These are phyloP conservation scores for Delitschia confertaspora DNA, from an alignment of 495 filamentous ascomycete genomes.

Conservation along the genomic window DNA sequence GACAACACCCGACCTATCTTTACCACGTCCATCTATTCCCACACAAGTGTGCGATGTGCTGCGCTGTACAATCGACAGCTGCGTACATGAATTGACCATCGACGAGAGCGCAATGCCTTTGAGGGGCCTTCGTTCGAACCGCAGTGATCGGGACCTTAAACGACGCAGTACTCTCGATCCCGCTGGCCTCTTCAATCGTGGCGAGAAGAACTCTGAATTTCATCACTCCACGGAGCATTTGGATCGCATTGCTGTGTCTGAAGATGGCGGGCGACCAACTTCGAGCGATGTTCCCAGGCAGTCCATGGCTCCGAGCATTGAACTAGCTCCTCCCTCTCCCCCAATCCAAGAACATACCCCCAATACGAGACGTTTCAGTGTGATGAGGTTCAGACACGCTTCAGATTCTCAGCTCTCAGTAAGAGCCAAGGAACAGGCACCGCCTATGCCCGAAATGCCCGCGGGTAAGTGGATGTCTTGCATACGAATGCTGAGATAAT, in stretches of 20 bases:
- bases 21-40: slow-evolving; percentile 6
- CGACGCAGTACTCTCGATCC: slow-evolving; percentile 37
- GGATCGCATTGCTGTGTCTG: slow-evolving; percentile 16
- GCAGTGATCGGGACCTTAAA: slow-evolving; percentile 31
- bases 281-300: slow-evolving; percentile 14
- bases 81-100: slow-evolving; percentile 25
- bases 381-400: slow-evolving; percentile 84
- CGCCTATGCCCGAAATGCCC: slow-evolving; percentile 51
- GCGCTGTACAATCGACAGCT: slow-evolving; percentile 16
- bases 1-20: slow-evolving; percentile 10
- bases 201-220: slow-evolving; percentile 20
- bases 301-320: slow-evolving; percentile 6
- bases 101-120: slow-evolving; percentile 34
- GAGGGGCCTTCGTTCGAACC: slow-evolving; percentile 31
- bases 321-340: slow-evolving; percentile 22
- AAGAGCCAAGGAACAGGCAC: slow-evolving; percentile 66
- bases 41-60: slow-evolving; percentile 25
- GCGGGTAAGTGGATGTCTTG: slow-evolving; percentile 7
- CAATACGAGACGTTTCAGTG: slow-evolving; percentile 65
- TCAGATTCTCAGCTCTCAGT: slow-evolving; percentile 83
- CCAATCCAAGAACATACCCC: slow-evolving; percentile 27
- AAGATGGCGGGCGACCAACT: slow-evolving; percentile 25
- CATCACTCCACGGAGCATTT: slow-evolving; percentile 22
- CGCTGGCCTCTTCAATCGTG: slow-evolving; percentile 22
- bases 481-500: background rate